Conservation (phyloP, 495 filamentous ascomycete genomes). For the Penicillium roqueforti region DNA sequence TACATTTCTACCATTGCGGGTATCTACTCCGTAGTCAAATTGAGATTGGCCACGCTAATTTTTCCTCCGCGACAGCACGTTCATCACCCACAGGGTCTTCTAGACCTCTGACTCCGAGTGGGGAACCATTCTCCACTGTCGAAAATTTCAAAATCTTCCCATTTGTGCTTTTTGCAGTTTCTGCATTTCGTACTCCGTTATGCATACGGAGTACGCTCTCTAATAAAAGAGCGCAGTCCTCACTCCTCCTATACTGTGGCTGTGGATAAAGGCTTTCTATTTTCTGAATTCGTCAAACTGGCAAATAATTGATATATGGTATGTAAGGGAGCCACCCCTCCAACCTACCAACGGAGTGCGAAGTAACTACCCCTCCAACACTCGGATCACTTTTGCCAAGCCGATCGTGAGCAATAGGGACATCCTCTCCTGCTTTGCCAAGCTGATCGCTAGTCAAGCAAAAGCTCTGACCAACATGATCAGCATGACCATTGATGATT, state of each 20-base stretch:
- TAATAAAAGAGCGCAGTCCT: not conserved
- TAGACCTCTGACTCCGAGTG: not conserved
- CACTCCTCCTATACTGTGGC: not conserved
- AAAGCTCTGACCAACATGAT: slow-evolving; percentile 4
- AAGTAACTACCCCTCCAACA: not conserved
- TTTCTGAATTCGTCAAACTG: not conserved
- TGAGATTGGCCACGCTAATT: slow-evolving; percentile 4
- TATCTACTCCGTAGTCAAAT: not conserved
- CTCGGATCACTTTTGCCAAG: not conserved
- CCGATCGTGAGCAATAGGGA: not conserved
- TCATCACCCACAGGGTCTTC: not conserved
- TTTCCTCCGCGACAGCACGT: not conserved
- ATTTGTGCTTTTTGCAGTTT: not conserved
- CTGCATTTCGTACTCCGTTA: not conserved
- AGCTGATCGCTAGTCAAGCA: slow-evolving; percentile 1
- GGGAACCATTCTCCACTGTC: not conserved
- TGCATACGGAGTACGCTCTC: not conserved
- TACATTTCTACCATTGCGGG: not conserved
- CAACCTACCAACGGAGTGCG: too few species aligned
- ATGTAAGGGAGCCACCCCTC: not conserved
- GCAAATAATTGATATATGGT: not conserved
- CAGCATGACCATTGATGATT: not conserved
- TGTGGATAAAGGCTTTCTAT: not conserved
- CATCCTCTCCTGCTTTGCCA: not conserved
- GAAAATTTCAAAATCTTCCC: not conserved